Percentiles rank a stretch among this genome's conserved stretches.
Evolutionary conservation across 1,284 basidiomycete species (phyloP).

Genomic region (Trametes polyzona): DNA sequence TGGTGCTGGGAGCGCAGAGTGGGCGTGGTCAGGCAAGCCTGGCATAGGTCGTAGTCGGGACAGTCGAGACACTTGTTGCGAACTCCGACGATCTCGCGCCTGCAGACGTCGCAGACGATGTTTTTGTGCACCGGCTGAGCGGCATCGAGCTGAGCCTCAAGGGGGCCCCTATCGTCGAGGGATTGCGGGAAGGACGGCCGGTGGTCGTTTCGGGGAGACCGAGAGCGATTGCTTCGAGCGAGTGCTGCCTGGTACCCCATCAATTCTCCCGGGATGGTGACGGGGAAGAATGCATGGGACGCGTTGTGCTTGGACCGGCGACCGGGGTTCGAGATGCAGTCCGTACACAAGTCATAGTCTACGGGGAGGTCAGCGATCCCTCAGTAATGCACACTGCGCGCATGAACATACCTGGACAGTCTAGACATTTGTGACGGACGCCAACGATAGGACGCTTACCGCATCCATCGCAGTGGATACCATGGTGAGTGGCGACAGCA

Average conservation of each 20-base stretch:
- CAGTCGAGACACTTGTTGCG: constrained; percentile 81
- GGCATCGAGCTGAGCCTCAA: neutral
- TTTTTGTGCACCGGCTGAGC: constrained; percentile 40
- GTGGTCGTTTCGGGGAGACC: neutral
- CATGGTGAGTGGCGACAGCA: neutral
- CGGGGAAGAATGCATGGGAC: constrained; percentile 18
- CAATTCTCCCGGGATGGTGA: constrained; percentile 8
- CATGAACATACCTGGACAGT: constrained; percentile 48
- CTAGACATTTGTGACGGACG: constrained; percentile 59
- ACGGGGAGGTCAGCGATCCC: neutral
- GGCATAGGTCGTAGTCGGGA: constrained; percentile 76
- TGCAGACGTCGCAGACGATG: constrained; percentile 67
- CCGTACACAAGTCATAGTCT: constrained; percentile 74
- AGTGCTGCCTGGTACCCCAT: constrained; percentile 27
- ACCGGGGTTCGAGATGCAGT: constrained; percentile 59
- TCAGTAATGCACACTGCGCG: neutral
- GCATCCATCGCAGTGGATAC: constrained; percentile 70
- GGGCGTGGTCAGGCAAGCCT: constrained; percentile 56
- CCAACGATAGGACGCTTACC: constrained; percentile 59
- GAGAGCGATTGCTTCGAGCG: constrained; percentile 53
- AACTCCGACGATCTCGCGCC: constrained; percentile 55
- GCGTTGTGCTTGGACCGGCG: constrained; percentile 15
- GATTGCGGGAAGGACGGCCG: neutral
- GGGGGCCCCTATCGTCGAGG: neutral
- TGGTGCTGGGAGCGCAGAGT: constrained; percentile 22